Evolutionary conservation across 2,329 filamentous ascomycete species (phyloP).

Genomic region (Fusarium guadeloupense): DNA sequence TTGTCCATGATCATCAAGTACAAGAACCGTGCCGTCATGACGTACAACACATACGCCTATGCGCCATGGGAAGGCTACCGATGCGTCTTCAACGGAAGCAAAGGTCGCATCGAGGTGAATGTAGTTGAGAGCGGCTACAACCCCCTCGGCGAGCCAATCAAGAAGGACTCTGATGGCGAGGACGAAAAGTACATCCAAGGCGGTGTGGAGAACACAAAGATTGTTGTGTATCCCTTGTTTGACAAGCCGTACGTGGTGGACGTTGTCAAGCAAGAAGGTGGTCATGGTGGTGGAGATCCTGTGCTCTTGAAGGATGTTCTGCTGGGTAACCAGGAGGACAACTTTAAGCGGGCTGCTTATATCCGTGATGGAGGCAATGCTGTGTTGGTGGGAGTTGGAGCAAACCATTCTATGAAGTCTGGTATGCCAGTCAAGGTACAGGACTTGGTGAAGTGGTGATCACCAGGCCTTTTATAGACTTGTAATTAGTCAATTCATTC

Average conservation of each 20-base stretch:
- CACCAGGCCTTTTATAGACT: not conserved
- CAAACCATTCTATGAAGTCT: conserved; percentile 61
- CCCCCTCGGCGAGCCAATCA: conserved; percentile 61
- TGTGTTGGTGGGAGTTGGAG: conserved; percentile 67
- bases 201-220: conserved; percentile 49
- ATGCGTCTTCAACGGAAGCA: conserved; percentile 66
- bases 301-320: conserved; percentile 63
- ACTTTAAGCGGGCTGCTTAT: conserved; percentile 62
- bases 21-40: conserved; percentile 64
- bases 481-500: not conserved
- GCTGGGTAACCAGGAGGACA: conserved; percentile 61
- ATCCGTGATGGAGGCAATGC: conserved; percentile 67
- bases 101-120: conserved; percentile 67
- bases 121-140: conserved; percentile 70
- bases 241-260: conserved; percentile 65
- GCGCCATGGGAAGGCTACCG: conserved; percentile 70
- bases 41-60: conserved; percentile 67
- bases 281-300: conserved; percentile 68
- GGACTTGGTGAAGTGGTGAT: conserved; percentile 32
- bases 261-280: conserved; percentile 61
- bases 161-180: conserved; percentile 56
- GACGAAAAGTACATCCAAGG: conserved; percentile 38
- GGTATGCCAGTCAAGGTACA: conserved; percentile 38
- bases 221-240: conserved; percentile 64
- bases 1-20: conserved; percentile 69